Conservation (phyloP, 257 asterid genomes). For the Solanum stenotomum region DNA sequence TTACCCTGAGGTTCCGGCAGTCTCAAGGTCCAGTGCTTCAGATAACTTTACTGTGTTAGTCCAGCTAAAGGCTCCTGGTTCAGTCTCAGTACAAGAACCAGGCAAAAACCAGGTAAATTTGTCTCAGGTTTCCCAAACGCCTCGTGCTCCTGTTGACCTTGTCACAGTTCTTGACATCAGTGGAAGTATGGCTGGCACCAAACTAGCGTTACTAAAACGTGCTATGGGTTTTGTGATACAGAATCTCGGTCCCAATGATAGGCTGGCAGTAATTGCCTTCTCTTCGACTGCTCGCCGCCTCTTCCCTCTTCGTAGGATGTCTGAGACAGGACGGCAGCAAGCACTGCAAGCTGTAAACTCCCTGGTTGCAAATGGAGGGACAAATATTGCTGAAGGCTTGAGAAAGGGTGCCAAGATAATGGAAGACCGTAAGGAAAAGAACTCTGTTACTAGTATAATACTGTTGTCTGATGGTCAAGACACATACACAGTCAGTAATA, state of each 20-base stretch:
- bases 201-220: conserved; percentile 85
- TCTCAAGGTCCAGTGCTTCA: conserved; percentile 24
- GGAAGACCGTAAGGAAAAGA: conserved; percentile 78
- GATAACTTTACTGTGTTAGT: conserved; percentile 59
- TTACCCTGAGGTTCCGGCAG: conserved; percentile 63
- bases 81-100: conserved; percentile 34
- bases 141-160: conserved; percentile 95
- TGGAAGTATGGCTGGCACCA: conserved; percentile 99
- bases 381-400: conserved; percentile 94
- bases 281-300: conserved; percentile 95
- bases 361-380: conserved; percentile 88
- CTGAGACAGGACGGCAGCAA: conserved; percentile 78
- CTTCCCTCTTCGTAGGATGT: conserved; percentile 84
- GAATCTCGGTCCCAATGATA: conserved; percentile 83
- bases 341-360: conserved; percentile 88
- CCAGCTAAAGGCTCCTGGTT: conserved; percentile 81
- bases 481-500: conserved; percentile 68
- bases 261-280: conserved; percentile 89
- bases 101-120: conserved; percentile 14
- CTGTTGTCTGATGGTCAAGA: conserved; percentile 93
- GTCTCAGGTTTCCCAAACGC: conserved; percentile 31
- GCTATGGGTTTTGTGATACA: conserved; percentile 99
- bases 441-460: conserved; percentile 81
- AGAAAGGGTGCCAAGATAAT: conserved; percentile 84
- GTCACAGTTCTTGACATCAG: conserved; percentile 95